Conservation (phyloP, 371 early-diverging fungal genomes). For the Apophysomyces elegans region DNA sequence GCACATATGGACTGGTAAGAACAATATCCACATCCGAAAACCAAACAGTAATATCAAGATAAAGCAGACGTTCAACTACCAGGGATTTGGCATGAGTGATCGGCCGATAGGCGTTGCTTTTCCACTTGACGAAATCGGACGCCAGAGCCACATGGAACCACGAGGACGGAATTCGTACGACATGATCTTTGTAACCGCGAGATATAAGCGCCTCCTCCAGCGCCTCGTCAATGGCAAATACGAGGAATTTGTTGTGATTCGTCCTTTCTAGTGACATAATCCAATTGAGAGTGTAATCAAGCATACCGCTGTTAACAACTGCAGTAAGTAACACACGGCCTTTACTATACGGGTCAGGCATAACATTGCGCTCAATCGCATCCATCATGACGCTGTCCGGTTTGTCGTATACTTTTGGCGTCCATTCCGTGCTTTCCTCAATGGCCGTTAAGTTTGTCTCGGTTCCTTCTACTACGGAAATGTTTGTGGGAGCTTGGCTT, state of each 20-base stretch:
- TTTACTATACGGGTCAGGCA: slow-evolving; percentile 2
- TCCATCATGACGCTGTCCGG: not conserved
- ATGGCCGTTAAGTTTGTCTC: not conserved
- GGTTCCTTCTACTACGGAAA: not conserved
- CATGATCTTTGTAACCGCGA: slow-evolving; percentile 33
- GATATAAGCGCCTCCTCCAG: slow-evolving; percentile 28
- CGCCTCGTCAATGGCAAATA: slow-evolving; percentile 40
- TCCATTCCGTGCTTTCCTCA: not conserved
- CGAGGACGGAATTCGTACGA: slow-evolving; percentile 31
- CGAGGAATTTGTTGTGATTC: slow-evolving; percentile 34
- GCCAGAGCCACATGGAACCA: slow-evolving; percentile 41
- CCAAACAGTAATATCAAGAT: slow-evolving; percentile 22
- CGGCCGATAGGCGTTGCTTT: slow-evolving; percentile 33
- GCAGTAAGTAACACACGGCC: slow-evolving; percentile 37
- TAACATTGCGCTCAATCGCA: slow-evolving; percentile 1
- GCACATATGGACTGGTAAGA: slow-evolving; percentile 18
- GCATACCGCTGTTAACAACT: slow-evolving; percentile 44
- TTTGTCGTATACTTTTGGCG: not conserved
- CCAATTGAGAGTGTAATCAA: slow-evolving; percentile 47
- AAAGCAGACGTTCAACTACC: slow-evolving; percentile 40
- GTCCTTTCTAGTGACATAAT: slow-evolving; percentile 36
- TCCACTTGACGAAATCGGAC: slow-evolving; percentile 32
- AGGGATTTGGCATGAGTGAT: slow-evolving; percentile 42
- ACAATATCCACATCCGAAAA: slow-evolving; percentile 2
- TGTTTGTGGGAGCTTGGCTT: not conserved